These are phyloP conservation scores for Zygoascus tannicola DNA, from an alignment of 805 yeast species.

Conservation along the genomic window DNA sequence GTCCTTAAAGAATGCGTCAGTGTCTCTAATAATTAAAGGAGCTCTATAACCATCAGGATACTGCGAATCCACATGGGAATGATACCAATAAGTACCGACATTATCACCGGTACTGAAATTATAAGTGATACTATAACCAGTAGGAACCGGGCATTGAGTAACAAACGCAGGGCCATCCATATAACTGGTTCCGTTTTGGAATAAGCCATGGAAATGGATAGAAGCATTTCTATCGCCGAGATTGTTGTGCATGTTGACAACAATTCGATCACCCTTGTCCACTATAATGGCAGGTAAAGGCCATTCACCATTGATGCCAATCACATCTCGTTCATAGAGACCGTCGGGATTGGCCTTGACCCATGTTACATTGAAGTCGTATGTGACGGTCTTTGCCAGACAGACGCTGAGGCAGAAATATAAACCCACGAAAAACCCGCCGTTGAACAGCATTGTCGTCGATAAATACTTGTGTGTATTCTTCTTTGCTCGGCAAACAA, in stretches of 20 bases:
- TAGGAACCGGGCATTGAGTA: conserved; percentile 87
- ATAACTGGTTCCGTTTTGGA: conserved; percentile 60
- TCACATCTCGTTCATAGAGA: conserved; percentile 37
- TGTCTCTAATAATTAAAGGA: conserved; percentile 61
- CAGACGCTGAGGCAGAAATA: conserved; percentile 5
- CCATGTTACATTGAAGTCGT: conserved; percentile 33
- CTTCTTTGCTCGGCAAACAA: no score
- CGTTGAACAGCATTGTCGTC: neutral
- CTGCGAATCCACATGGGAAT: conserved; percentile 83
- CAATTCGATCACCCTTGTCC: conserved; percentile 68
- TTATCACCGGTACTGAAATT: conserved; percentile 78
- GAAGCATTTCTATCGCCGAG: conserved; percentile 60
- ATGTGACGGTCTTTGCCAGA: conserved; percentile 22
- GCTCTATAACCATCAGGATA: conserved; percentile 76
- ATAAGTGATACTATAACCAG: conserved; percentile 53
- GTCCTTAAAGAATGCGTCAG: conserved; percentile 45
- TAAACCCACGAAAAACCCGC: neutral
- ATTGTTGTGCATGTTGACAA: conserved; percentile 67
- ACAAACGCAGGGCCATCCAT: conserved; percentile 91
- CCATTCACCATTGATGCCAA: conserved; percentile 59
- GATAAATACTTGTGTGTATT: no score
- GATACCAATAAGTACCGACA: conserved; percentile 94
- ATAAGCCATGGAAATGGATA: conserved; percentile 90
- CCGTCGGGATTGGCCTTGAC: conserved; percentile 51
- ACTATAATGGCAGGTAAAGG: conserved; percentile 85